Conservation (phyloP, 495 filamentous ascomycete species). For the Daldinia decipiens region DNA sequence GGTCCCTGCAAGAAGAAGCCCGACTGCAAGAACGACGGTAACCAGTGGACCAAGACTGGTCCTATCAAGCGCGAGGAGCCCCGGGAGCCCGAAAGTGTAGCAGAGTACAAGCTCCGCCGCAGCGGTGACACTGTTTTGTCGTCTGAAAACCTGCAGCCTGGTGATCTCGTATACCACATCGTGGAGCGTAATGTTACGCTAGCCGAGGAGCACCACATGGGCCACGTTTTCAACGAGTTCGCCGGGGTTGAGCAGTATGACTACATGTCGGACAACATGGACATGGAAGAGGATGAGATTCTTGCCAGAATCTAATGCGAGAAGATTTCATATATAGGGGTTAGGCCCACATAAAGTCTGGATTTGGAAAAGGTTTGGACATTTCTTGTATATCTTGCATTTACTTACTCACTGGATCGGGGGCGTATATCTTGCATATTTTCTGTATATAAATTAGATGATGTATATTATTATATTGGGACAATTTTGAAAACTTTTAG, state of each 20-base stretch:
- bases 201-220: neutral
- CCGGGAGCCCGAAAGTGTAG: neutral
- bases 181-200: constrained; percentile 1
- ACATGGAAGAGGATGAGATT: constrained; percentile 4
- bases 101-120: constrained; percentile 3
- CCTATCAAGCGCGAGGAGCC: neutral
- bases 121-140: neutral
- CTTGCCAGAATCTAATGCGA: neutral
- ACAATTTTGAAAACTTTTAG: neutral
- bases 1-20: constrained; percentile 1
- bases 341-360: neutral
- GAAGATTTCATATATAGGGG: neutral
- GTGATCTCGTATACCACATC: constrained; percentile 3
- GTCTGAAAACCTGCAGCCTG: neutral
- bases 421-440: neutral
- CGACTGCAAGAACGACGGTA: neutral
- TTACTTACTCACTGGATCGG: neutral
- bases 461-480: neutral
- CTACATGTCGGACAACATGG: neutral
- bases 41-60: neutral
- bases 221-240: neutral
- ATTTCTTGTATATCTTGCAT: constrained; percentile 1
- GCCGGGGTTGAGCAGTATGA: neutral
- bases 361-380: neutral
- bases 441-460: neutral